phyloP scores from a whole-genome alignment of 257 asterid genomes.

The Buddleja alternifolia region DNA sequence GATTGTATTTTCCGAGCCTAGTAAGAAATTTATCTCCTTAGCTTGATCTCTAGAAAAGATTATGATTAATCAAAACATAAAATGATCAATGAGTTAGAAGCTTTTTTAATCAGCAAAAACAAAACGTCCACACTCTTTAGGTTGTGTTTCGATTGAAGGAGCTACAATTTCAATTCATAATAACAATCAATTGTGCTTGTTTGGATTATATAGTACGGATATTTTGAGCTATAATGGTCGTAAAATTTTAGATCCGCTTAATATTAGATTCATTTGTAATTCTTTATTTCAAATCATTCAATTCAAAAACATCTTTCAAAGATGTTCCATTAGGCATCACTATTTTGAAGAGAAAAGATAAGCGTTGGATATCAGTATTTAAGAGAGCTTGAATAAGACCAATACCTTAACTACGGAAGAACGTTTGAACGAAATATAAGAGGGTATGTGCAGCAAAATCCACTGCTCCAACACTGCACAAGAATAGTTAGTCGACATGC shows the following conservation, averaged over 20 bases:
- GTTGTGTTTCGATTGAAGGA: no score
- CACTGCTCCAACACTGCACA: constrained; percentile 95
- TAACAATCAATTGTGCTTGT: no score
- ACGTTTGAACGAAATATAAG: constrained; percentile 68
- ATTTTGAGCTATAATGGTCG: no score
- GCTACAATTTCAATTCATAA: no score
- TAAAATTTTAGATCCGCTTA: no score
- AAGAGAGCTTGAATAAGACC: constrained; percentile 16
- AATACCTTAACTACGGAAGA: constrained; percentile 55
- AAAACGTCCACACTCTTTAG: background rate
- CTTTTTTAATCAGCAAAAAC: background rate
- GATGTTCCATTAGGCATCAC: background rate
- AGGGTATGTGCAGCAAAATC: constrained; percentile 96
- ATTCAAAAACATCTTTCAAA: background rate
- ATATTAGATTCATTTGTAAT: no score
- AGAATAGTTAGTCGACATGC: constrained; percentile 25
- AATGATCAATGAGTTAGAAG: background rate
- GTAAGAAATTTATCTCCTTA: constrained; percentile 22
- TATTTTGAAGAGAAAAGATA: background rate
- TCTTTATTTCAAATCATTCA: no score
- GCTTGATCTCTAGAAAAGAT: constrained; percentile 8
- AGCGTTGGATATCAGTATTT: background rate
- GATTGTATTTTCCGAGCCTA: background rate
- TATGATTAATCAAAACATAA: background rate
- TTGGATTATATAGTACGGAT: no score